Percentiles rank a stretch among this genome's conserved stretches.
Conservation (phyloP, 208 protist genomes). For the Acanthamoeba healyi region DNA sequence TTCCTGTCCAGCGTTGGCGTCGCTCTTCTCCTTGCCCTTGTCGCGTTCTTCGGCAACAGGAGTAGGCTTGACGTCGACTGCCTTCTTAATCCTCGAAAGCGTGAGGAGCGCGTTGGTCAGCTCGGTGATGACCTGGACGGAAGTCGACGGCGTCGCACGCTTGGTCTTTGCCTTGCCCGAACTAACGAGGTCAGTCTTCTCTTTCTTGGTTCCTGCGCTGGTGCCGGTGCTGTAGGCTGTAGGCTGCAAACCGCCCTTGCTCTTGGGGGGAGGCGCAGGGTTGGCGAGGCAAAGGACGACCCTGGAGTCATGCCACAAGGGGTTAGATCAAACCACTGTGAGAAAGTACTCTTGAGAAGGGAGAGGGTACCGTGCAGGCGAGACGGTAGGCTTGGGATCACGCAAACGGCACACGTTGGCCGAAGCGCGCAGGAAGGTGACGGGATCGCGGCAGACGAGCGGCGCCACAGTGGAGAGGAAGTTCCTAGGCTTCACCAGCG, state of each 20-base stretch:
- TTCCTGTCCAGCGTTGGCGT: neutral
- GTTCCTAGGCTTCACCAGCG: conserved; percentile 72
- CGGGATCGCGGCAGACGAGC: conserved; percentile 51
- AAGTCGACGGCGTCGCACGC: conserved; percentile 31
- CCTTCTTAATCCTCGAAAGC: conserved; percentile 63
- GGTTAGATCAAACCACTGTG: neutral
- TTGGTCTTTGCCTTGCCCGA: conserved; percentile 50
- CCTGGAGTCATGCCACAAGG: neutral
- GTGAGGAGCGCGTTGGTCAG: conserved; percentile 61
- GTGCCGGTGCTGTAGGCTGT: conserved; percentile 1
- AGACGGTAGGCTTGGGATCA: conserved; percentile 61
- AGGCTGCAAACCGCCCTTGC: neutral
- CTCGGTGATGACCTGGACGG: conserved; percentile 68
- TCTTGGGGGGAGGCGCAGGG: neutral
- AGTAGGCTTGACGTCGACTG: neutral
- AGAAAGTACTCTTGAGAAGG: neutral
- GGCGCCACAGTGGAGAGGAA: conserved; percentile 63
- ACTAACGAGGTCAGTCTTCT: neutral
- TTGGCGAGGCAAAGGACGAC: conserved; percentile 17
- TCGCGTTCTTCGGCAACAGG: neutral
- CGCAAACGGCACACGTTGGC: conserved; percentile 31
- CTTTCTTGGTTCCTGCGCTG: neutral
- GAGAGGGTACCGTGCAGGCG: neutral
- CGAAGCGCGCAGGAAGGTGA: conserved; percentile 49
- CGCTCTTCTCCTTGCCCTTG: conserved; percentile 33